Evolutionary conservation across 2,329 filamentous ascomycete species (phyloP).

Genomic region (Trichophyton mentagrophytes): DNA sequence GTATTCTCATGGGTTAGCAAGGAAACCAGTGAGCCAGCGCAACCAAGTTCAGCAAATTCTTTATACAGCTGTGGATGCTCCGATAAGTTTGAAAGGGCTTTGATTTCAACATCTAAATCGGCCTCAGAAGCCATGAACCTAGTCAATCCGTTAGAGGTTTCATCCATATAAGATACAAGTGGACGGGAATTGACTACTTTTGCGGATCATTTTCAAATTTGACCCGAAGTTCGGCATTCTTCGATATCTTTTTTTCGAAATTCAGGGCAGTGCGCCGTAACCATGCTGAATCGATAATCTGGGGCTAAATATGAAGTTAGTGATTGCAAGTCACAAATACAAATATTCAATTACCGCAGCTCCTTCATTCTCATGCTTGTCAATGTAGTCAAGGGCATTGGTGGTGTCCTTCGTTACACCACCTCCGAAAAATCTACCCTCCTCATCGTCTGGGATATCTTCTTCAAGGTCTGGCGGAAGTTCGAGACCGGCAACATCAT

Average conservation of each 20-base stretch:
- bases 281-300: constrained; percentile 76
- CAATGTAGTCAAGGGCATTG: constrained; percentile 77
- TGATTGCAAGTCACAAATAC: neutral
- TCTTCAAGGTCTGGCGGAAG: constrained; percentile 46
- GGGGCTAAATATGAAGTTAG: constrained; percentile 31
- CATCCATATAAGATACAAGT: neutral
- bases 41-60: constrained; percentile 66
- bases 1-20: constrained; percentile 90
- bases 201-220: constrained; percentile 68
- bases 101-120: constrained; percentile 79
- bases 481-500: constrained; percentile 41
- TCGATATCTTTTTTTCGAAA: constrained; percentile 82
- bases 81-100: constrained; percentile 69
- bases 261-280: constrained; percentile 65
- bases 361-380: constrained; percentile 49
- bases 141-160: constrained; percentile 13
- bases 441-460: constrained; percentile 62
- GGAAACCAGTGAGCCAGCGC: constrained; percentile 59
- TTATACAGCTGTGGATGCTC: constrained; percentile 75
- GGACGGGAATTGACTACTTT: constrained; percentile 38
- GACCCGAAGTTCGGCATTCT: constrained; percentile 78
- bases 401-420: constrained; percentile 72
- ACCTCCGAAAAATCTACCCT: constrained; percentile 89
- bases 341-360: constrained; percentile 25
- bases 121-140: constrained; percentile 71